phyloP scores from a whole-genome alignment of 1,284 basidiomycete species.

The Butyriboletus appendiculatus region DNA sequence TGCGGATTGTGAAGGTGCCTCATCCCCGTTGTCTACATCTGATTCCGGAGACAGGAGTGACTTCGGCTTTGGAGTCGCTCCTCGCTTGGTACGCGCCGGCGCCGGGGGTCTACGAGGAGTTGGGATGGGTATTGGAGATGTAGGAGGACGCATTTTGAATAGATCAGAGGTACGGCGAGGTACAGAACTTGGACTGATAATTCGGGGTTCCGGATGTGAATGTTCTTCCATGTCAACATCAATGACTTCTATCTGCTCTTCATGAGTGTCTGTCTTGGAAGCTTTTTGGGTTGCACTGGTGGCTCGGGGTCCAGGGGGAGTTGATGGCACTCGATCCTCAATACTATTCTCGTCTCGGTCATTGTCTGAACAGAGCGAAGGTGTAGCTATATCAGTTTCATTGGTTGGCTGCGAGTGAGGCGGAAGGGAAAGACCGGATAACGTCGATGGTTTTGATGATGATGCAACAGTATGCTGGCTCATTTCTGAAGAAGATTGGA shows the following conservation, averaged over 20 bases:
- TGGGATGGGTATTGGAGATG: conserved; percentile 57
- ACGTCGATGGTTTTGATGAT: conserved; percentile 3
- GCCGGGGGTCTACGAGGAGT: conserved; percentile 58
- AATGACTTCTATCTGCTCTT: conserved; percentile 32
- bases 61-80: conserved; percentile 24
- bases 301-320: conserved; percentile 35
- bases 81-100: conserved; percentile 45
- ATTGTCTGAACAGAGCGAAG: conserved; percentile 71
- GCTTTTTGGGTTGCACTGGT: not conserved
- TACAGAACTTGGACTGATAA: conserved; percentile 7
- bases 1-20: conserved; percentile 28
- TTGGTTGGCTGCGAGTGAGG: conserved; percentile 17
- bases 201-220: conserved; percentile 3
- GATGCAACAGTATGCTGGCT: conserved; percentile 6
- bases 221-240: conserved; percentile 40
- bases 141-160: conserved; percentile 59
- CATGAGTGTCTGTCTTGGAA: not conserved
- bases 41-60: conserved; percentile 11
- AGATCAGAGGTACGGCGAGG: conserved; percentile 34
- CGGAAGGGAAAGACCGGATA: conserved; percentile 5
- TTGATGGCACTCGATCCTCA: conserved; percentile 48
- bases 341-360: conserved; percentile 47
- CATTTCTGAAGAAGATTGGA: conserved; percentile 5
- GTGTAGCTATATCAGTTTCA: conserved; percentile 48
- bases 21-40: conserved; percentile 26